Evolutionary conservation across 2,329 filamentous ascomycete genomes (phyloP).

Genomic region (Fulvia fulva): DNA sequence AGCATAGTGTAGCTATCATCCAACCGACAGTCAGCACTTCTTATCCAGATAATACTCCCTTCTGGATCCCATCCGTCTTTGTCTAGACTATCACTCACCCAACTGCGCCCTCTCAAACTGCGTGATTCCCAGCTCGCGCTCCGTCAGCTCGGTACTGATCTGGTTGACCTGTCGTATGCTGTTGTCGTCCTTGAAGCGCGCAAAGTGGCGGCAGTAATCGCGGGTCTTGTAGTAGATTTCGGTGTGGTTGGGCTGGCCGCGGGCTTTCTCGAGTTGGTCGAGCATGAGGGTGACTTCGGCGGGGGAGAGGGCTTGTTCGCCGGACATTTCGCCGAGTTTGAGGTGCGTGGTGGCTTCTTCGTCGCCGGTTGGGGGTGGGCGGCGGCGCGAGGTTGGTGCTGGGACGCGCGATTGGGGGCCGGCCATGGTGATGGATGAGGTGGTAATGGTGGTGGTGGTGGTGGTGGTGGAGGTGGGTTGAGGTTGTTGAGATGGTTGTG

Average conservation of each 20-base stretch:
- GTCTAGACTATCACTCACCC: conserved; percentile 55
- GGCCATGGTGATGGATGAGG: conserved; percentile 25
- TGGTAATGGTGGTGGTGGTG: background rate
- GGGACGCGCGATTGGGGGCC: conserved; percentile 23
- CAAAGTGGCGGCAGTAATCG: conserved; percentile 90
- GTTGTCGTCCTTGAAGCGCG: conserved; percentile 92
- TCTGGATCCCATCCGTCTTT: no score
- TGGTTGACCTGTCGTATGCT: conserved; percentile 74
- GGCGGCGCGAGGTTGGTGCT: conserved; percentile 50
- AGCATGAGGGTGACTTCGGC: conserved; percentile 91
- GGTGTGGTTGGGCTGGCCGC: conserved; percentile 50
- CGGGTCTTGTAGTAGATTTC: conserved; percentile 48
- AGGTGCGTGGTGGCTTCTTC: conserved; percentile 81
- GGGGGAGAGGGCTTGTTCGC: conserved; percentile 85
- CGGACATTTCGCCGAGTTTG: conserved; percentile 87
- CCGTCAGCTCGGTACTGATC: conserved; percentile 54
- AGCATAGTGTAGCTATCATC: conserved; percentile 75
- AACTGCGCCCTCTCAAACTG: conserved; percentile 93
- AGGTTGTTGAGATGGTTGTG: background rate
- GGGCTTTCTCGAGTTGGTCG: conserved; percentile 66
- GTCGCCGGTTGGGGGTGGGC: conserved; percentile 68
- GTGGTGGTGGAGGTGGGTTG: background rate
- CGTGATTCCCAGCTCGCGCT: conserved; percentile 36
- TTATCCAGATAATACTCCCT: background rate
- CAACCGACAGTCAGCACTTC: conserved; percentile 2